These are phyloP conservation scores for Amanita rimosa DNA, from an alignment of 768 basidiomycete genomes.

Conservation along the genomic window DNA sequence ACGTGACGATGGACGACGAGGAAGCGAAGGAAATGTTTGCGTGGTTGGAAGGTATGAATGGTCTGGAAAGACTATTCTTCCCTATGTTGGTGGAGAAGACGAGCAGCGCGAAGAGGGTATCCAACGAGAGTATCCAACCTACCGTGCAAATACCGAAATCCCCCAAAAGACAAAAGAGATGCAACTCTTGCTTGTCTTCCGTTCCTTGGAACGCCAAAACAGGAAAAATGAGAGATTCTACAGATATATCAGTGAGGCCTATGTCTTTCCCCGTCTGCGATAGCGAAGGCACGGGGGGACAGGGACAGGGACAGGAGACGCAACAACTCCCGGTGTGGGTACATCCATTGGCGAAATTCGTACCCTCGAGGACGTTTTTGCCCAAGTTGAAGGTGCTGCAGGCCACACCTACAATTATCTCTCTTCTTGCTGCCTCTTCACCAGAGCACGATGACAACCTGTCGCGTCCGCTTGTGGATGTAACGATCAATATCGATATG, in stretches of 20 bases:
- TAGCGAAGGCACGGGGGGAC: not conserved
- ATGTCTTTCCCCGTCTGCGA: not conserved
- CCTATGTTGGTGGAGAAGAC: constrained; percentile 22
- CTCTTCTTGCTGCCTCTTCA: constrained; percentile 14
- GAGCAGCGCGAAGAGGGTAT: constrained; percentile 5
- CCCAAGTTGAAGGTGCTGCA: constrained; percentile 27
- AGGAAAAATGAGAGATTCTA: not conserved
- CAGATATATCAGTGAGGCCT: not conserved
- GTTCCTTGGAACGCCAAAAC: not conserved
- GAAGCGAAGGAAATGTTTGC: constrained; percentile 24
- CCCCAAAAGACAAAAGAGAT: not conserved
- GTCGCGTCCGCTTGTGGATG: constrained; percentile 19
- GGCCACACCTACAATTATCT: constrained; percentile 23
- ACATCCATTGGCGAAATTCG: constrained; percentile 9
- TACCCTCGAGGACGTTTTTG: constrained; percentile 23
- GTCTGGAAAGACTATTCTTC: constrained; percentile 27
- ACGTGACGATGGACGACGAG: constrained; percentile 16
- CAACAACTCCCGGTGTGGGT: not conserved
- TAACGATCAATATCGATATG: constrained; percentile 28
- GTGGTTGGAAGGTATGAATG: constrained; percentile 32
- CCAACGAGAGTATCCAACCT: not conserved
- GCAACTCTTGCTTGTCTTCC: not conserved
- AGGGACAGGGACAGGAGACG: not conserved
- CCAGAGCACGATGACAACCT: constrained; percentile 5
- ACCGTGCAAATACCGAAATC: not conserved